phyloP scores from a whole-genome alignment of 1,284 basidiomycete genomes.

The Moesziomyces globuligerus region DNA sequence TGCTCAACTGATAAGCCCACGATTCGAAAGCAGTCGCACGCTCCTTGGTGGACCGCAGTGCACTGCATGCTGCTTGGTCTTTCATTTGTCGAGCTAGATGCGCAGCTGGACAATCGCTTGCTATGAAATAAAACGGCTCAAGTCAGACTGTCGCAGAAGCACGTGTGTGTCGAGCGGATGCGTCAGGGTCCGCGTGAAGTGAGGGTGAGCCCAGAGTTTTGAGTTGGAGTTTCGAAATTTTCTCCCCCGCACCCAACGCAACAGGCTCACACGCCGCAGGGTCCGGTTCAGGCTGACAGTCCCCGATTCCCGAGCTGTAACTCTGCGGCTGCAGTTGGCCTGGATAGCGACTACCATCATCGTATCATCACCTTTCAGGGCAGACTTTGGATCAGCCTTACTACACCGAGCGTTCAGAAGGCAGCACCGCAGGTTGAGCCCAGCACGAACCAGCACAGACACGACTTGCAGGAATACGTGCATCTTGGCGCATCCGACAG shows the following conservation, averaged over 20 bases:
- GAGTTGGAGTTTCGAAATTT: not conserved
- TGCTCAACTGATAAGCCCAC: constrained; percentile 14
- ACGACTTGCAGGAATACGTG: no score
- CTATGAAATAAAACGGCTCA: no score
- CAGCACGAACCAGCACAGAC: no score
- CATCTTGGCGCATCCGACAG: no score
- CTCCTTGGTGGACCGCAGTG: not conserved
- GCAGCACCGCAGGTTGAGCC: no score
- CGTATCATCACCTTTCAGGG: not conserved
- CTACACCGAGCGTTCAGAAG: no score
- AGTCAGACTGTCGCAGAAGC: no score
- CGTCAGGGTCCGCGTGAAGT: not conserved
- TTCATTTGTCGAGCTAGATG: not conserved
- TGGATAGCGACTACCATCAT: not conserved
- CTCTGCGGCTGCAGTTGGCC: no score
- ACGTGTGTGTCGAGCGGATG: no score
- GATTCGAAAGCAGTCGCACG: no score
- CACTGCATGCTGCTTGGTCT: not conserved
- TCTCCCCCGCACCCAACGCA: not conserved
- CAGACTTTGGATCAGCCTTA: no score
- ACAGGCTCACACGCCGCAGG: not conserved
- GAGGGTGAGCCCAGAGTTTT: not conserved
- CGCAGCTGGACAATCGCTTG: not conserved
- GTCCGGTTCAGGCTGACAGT: not conserved
- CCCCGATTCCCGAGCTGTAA: not conserved